Conservation (phyloP, 345 rosid species). For the Salix arbutifolia region DNA sequence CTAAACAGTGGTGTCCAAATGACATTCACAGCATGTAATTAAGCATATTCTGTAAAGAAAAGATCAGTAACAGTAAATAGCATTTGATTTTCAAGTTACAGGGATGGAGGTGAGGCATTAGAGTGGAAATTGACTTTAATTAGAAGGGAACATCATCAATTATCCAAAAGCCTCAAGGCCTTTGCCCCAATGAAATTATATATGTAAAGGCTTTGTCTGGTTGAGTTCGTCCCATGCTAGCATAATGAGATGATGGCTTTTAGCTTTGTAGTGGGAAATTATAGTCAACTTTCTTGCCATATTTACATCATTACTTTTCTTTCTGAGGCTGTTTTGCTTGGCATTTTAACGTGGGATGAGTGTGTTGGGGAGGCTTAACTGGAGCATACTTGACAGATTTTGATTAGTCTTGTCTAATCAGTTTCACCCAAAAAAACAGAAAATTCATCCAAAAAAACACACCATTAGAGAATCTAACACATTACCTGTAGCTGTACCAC, state of each 20-base stretch:
- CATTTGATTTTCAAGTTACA: background rate
- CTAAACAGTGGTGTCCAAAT: background rate
- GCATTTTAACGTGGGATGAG: background rate
- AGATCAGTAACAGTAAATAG: background rate
- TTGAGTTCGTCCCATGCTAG: constrained; percentile 21
- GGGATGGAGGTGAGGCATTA: background rate
- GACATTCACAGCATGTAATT: background rate
- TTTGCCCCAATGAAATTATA: constrained; percentile 24
- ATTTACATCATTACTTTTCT: constrained; percentile 22
- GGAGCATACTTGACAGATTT: background rate
- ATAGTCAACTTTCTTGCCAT: constrained; percentile 39
- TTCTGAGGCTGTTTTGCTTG: background rate
- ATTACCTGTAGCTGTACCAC: background rate
- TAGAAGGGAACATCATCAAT: constrained; percentile 25
- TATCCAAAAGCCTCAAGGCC: constrained; percentile 12
- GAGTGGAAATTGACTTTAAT: constrained; percentile 29
- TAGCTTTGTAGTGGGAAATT: constrained; percentile 30
- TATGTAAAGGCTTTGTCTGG: constrained; percentile 4
- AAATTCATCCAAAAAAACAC: background rate
- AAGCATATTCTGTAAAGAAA: background rate
- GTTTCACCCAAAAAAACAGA: background rate
- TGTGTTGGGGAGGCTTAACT: background rate
- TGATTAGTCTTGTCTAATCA: constrained; percentile 3
- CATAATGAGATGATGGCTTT: constrained; percentile 33
- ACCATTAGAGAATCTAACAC: background rate